Base-by-base conservation (phyloP, 106 monocot species). In the Acorus gramineus region DNA sequence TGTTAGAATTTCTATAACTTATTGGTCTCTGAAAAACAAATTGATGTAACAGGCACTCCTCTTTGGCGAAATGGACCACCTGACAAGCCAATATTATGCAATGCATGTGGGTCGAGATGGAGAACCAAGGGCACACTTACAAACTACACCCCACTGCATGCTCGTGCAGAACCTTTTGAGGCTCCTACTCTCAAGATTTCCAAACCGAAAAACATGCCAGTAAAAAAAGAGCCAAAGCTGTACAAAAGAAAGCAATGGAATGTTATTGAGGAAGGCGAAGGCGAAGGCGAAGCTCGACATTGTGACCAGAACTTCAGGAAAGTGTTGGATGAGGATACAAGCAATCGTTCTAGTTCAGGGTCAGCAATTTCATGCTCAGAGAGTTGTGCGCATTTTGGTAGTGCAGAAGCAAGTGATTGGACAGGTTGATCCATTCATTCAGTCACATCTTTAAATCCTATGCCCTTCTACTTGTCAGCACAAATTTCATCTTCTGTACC, bases 61-160 rank as follows among this genome's bases (percentile, higher is more conserved):
- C 85, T 99, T 52, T 99, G 98, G 98, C 68, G 98, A 60, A 99
- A 99, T 81, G 98, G 98, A 44, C 98, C 98, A 6, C 92, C 92
- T 9, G 98, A 99, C 49, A 99, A 99, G 79, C 98, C 98, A 52
- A 81, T 99, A 62, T 69, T 99, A 48, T 99, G 98, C 71, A 99
- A 99, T 84, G 98, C 98, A 60, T 99, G 98, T 66, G 98, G 98
- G 64, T 92, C 98, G 11, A 89, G 98, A 68, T 99, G 98, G 98
- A 76, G 98, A 65, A 99, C 98, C 50, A 99, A 99, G 77, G 98
- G 98, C 69, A 79, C 92, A 61, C 73, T 99, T 71, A 63, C 71
- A 67, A 99, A 99, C 50, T 99, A 99, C 63, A 89, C 92, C 9
- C 98, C 98, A 45, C 56, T 92, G 57, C 98, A 99, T 76, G 85